Percentiles rank a stretch among this genome's conserved stretches.
Evolutionary conservation across 176 grass and related monocot species (phyloP).

Genomic region (Otatea glauca): DNA sequence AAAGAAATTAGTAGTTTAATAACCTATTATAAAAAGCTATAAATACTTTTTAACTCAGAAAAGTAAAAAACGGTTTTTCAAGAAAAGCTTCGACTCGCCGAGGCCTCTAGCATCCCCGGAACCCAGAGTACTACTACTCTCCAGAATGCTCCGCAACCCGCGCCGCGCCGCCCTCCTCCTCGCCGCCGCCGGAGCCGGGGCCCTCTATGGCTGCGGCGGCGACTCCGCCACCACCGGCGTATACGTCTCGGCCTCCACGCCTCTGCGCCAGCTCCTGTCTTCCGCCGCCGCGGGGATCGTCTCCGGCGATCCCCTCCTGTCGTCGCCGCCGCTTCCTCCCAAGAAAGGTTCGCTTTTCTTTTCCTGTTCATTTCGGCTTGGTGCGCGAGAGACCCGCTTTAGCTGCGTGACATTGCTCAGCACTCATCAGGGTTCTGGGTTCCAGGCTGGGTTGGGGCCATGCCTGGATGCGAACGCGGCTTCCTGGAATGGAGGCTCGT

Average conservation of each 20-base stretch:
- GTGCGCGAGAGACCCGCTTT: background rate
- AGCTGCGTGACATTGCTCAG: background rate
- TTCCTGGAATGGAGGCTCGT: background rate
- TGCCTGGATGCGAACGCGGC: background rate
- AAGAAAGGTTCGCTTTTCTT: background rate
- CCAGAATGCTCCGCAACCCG: conserved; percentile 38
- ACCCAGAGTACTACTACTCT: background rate
- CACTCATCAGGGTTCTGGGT: background rate
- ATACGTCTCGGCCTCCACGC: conserved; percentile 6
- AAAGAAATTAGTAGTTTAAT: too few relatives aligned
- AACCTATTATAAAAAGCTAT: too few relatives aligned
- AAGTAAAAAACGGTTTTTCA: too few relatives aligned
- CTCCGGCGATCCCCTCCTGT: conserved; percentile 13
- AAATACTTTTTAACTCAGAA: too few relatives aligned
- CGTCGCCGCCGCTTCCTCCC: background rate
- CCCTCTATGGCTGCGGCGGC: background rate
- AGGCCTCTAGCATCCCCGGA: too few relatives aligned
- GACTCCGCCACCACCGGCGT: background rate
- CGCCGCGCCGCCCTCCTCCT: conserved; percentile 42
- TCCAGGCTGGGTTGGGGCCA: background rate
- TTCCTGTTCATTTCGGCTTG: too few relatives aligned
- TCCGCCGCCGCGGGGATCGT: conserved; percentile 19
- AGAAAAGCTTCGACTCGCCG: too few relatives aligned
- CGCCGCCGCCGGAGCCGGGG: background rate
- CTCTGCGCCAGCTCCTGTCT: conserved; percentile 25